Evolutionary conservation across 2,329 filamentous ascomycete genomes (phyloP), one percentile per base, ranked within the genome.

Genomic region (Scortechinia acanthostroma): DNA sequence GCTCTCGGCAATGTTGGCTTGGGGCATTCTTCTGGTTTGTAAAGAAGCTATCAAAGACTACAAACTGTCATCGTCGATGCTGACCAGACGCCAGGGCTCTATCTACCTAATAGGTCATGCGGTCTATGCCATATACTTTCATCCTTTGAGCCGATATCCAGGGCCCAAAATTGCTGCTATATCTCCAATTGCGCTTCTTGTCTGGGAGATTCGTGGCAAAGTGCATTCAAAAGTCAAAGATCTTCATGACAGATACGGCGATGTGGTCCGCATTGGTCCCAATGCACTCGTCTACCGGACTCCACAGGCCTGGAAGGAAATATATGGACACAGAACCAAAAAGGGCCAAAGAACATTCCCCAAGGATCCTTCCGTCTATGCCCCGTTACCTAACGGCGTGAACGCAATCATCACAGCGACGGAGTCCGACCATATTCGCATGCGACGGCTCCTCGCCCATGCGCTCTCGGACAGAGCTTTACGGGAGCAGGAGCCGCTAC

Each of bases 381-480:
- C 35, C 6, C 10, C 35, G 17, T 13, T 19, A 6, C 35, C 35
- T 6, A 40, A 40, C 20, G 35, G 35, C 10, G 17, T 17, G 6
- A 19, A 40, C 17, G 10, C 10, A 6, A 40, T 40, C 17, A 19
- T 40, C 6, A 40, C 35, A 6, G 35, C 17, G 6, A 40, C 6
- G 13, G 10, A 6, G 17, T 13, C 10, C 6, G 48, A 53, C 13
- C 57, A 59, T 30, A 47, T 44, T 3, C 54, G 57, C 6, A 56
- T 57, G 28, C 53, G 56, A 2, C 51, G 49, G 6, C 56, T 56
- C 4, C 42, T 56, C 17, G 50, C 53, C 3, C 52, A 54, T 20
- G 42, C 54, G 2, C 58, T 59, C 35, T 53, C 54, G 16, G 58
- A 56, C 40, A 52, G 43, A 19, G 52, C 56, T 3, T 35, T 56